Base-by-base conservation (phyloP, 2,329 filamentous ascomycete species). In the Fusarium agapanthi region DNA sequence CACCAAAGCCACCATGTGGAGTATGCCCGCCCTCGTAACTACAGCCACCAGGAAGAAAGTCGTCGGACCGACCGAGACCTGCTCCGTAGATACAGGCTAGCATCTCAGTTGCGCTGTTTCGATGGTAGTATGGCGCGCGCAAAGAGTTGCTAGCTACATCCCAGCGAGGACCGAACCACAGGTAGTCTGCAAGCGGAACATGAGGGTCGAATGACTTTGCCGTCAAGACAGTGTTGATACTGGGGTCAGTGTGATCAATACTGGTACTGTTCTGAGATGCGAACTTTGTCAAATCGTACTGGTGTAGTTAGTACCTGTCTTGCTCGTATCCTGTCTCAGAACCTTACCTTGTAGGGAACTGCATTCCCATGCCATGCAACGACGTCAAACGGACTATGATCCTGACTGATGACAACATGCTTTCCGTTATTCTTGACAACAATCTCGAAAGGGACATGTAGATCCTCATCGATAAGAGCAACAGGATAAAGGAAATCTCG, bases 211-310 rank as follows among this genome's bases (percentile, higher is more conserved):
- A n/a, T 14, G 67, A 70, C 11, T 56, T 65, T 8, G 67, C 67
- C 2, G 67, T 70, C 1, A 70, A 4, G 0, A 70, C 65, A 0
- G 67, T 70, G 9, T 70, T 70, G 48, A 70, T 38, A 1, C 43
- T 50, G 1, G 67, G 65, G 2, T 70, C 67, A 0, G 67, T 71
- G n/a, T 69, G 67, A 12, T 71, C 67, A 9, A 71, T 40, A 1
- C 61, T 47, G 1, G 66, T 65, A 3, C 60, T 32, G 16, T 65
- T 71, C 34, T 71, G 67, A 2, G 66, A 37, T 0, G 35, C 65
- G 0, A 71, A 71, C 32, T 71, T 69, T 24, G 66, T 69, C 13
- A 71, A 37, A 13, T 71, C 66, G 12, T 71, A 71, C 68, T 66
- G 11, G 2, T 20, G 1, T 1, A 28, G 15, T 58, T 6, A 47